phyloP scores from a whole-genome alignment of 345 rosid genomes.

The Boechera divaricarpa region DNA sequence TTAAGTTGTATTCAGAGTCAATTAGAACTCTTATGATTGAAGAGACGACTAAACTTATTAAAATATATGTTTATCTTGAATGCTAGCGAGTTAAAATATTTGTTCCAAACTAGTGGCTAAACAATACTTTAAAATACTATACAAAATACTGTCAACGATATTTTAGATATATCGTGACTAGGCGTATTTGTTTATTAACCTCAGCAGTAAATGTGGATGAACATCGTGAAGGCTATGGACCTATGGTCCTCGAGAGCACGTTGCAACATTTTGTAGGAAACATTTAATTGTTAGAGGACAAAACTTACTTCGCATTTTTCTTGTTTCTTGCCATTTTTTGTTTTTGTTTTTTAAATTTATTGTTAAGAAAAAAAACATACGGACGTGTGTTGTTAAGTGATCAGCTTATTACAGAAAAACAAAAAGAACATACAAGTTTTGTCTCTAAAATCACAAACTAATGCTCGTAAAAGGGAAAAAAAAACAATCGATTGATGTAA shows the following conservation, averaged over 20 bases:
- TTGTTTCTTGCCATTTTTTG: not conserved
- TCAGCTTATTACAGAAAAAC: not conserved
- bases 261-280: constrained; percentile 9
- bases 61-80: not conserved
- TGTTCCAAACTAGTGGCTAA: constrained; percentile 25
- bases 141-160: constrained; percentile 3
- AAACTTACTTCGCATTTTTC: not conserved
- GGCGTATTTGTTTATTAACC: constrained; percentile 1
- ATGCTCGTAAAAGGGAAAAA: not conserved
- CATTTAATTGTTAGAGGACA: constrained; percentile 14
- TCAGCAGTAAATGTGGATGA: constrained; percentile 28
- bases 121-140: not conserved
- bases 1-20: constrained; percentile 1
- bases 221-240: constrained; percentile 2
- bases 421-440: not conserved
- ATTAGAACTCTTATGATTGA: constrained; percentile 20
- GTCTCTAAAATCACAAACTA: not conserved
- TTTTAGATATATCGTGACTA: not conserved
- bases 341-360: not conserved
- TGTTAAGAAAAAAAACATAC: not conserved
- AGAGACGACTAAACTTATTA: constrained; percentile 7
- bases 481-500: not conserved
- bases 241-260: constrained; percentile 7
- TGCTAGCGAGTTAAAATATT: constrained; percentile 10
- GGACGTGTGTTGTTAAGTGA: not conserved